A percentile compares a stretch with the other conserved stretches of the same genome.
These are phyloP conservation scores for Heracleum sosnowskyi DNA, from an alignment of 129 eudicot genomes.

Conservation along the genomic window DNA sequence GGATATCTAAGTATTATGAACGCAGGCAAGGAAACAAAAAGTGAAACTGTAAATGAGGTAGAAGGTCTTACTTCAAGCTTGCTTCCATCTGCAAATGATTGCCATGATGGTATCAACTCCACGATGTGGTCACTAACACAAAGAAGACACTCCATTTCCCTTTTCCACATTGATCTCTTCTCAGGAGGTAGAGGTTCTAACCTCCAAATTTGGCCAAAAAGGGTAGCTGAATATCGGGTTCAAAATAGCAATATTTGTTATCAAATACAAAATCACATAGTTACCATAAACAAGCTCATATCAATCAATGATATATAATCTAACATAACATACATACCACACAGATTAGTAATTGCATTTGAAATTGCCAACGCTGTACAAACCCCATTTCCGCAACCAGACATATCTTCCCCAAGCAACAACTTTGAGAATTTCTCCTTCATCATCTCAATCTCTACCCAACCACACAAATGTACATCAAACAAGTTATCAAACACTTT, in stretches of 20 bases:
- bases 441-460: constrained; percentile 70
- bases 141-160: constrained; percentile 92
- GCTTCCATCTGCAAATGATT: constrained; percentile 71
- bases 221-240: constrained; percentile 48
- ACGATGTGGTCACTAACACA: constrained; percentile 89
- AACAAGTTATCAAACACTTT: neutral
- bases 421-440: constrained; percentile 22
- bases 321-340: constrained; percentile 50
- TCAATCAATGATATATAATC: neutral
- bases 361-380: constrained; percentile 27
- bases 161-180: constrained; percentile 78
- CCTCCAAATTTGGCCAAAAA: constrained; percentile 91
- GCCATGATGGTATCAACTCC: constrained; percentile 75
- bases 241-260: constrained; percentile 5
- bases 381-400: constrained; percentile 89
- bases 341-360: constrained; percentile 93
- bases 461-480: constrained; percentile 6
- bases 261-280: neutral
- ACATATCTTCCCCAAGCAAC: constrained; percentile 96
- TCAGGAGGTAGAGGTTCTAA: constrained; percentile 65
- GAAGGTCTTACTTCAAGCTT: constrained; percentile 54
- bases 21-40: neutral
- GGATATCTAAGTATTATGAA: neutral
- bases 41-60: neutral
- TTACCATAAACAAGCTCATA: neutral